phyloP scores from a whole-genome alignment of 495 filamentous ascomycete species.

The Penicillium antarcticum region DNA sequence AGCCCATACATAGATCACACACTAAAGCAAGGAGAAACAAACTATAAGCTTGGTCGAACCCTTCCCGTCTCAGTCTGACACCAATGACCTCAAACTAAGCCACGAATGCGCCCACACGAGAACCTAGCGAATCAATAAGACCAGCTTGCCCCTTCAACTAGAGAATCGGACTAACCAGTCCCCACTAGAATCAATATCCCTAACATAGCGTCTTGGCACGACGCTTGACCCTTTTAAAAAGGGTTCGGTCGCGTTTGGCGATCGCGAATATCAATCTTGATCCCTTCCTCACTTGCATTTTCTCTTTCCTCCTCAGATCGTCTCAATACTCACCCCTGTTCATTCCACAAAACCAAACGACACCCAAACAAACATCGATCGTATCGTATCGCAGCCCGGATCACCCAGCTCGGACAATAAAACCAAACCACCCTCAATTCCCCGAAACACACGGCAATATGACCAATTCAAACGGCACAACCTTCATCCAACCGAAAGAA shows the following conservation, averaged over 20 bases:
- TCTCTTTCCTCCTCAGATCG: too few species aligned
- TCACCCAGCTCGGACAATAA: background rate
- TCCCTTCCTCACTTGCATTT: too few species aligned
- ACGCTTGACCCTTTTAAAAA: background rate
- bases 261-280: too few species aligned
- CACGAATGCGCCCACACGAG: background rate
- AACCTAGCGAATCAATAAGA: background rate
- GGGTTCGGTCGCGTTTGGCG: too few species aligned
- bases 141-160: background rate
- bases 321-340: too few species aligned
- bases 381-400: background rate
- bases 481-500: constrained; percentile 7
- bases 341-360: too few species aligned
- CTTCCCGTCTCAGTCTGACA: background rate
- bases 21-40: background rate
- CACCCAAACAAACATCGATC: too few species aligned
- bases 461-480: background rate
- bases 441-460: background rate
- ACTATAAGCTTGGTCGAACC: background rate
- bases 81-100: background rate
- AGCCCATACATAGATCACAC: background rate
- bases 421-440: background rate
- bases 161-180: background rate
- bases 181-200: constrained; percentile 7
- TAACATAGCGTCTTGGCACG: constrained; percentile 3